These are phyloP conservation scores for Lanzia echinophila DNA, from an alignment of 2,329 filamentous ascomycete genomes.

Conservation along the genomic window DNA sequence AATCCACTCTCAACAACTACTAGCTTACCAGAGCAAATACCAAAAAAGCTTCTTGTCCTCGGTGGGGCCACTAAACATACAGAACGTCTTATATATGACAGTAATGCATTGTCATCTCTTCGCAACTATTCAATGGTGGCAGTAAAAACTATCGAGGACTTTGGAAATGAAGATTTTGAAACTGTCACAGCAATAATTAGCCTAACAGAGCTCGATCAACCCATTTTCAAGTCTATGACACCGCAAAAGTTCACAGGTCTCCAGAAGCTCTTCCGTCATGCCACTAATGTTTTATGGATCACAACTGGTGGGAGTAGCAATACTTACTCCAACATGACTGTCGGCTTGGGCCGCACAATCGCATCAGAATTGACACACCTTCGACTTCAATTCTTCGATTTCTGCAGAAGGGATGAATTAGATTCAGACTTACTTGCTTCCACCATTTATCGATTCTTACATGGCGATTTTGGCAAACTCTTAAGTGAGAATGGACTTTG, in stretches of 20 bases:
- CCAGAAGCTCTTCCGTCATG: slow-evolving; percentile 16
- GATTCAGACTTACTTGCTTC: slow-evolving; percentile 10
- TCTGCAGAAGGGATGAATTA: too few species aligned
- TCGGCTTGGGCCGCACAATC: slow-evolving; percentile 13
- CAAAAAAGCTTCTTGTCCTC: too few species aligned
- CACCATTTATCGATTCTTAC: slow-evolving; percentile 11
- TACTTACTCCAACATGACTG: slow-evolving; percentile 13
- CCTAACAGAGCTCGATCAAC: slow-evolving; percentile 28
- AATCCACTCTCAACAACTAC: too few species aligned
- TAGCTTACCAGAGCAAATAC: too few species aligned
- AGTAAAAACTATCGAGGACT: too few species aligned
- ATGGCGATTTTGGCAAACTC: background rate
- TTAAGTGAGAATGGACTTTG: slow-evolving; percentile 7
- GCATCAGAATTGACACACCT: slow-evolving; percentile 14
- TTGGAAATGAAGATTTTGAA: slow-evolving; percentile 19
- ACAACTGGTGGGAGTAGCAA: slow-evolving; percentile 9
- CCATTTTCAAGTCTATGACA: slow-evolving; percentile 25
- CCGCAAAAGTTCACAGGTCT: slow-evolving; percentile 19
- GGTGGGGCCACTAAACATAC: too few species aligned
- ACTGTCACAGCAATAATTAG: slow-evolving; percentile 10
- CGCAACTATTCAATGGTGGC: too few species aligned
- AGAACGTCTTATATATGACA: too few species aligned
- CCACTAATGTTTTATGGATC: slow-evolving; percentile 18
- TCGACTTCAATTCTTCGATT: slow-evolving; percentile 14
- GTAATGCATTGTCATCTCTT: too few species aligned